phyloP scores from a whole-genome alignment of 371 early-diverging fungal species.

The Mortierella sp. region DNA sequence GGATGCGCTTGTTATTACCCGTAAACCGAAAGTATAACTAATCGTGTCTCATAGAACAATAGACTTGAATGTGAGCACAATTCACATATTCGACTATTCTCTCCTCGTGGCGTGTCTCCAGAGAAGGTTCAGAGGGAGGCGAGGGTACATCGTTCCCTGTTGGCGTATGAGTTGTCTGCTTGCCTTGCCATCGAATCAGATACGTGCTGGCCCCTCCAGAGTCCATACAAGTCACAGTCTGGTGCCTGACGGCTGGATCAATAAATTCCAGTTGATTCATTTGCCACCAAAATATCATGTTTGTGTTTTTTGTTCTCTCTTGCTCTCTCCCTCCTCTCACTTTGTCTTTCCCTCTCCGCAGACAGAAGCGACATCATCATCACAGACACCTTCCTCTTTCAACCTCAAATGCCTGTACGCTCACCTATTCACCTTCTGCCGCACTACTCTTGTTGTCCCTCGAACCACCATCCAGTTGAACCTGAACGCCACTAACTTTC shows the following conservation, averaged over 20 bases:
- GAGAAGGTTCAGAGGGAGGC: too few relatives aligned
- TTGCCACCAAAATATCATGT: background rate
- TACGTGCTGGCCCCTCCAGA: too few relatives aligned
- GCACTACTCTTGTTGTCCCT: background rate
- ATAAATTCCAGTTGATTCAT: background rate
- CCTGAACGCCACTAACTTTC: constrained; percentile 12
- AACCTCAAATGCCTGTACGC: constrained; percentile 6
- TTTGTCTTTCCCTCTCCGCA: background rate
- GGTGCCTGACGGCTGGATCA: background rate
- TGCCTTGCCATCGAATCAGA: too few relatives aligned
- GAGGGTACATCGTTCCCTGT: too few relatives aligned
- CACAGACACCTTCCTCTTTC: background rate
- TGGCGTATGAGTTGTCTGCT: too few relatives aligned
- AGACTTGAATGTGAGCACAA: too few relatives aligned
- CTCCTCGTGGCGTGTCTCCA: too few relatives aligned
- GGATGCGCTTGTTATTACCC: too few relatives aligned
- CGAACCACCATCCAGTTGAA: background rate
- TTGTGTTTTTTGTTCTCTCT: background rate
- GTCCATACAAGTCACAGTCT: too few relatives aligned
- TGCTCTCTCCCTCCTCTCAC: background rate
- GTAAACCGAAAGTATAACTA: too few relatives aligned
- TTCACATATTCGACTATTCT: too few relatives aligned
- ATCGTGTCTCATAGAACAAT: too few relatives aligned
- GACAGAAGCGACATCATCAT: background rate
- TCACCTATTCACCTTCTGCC: background rate